phyloP scores from a whole-genome alignment of 306 rosid species.

The Betula pendula region DNA sequence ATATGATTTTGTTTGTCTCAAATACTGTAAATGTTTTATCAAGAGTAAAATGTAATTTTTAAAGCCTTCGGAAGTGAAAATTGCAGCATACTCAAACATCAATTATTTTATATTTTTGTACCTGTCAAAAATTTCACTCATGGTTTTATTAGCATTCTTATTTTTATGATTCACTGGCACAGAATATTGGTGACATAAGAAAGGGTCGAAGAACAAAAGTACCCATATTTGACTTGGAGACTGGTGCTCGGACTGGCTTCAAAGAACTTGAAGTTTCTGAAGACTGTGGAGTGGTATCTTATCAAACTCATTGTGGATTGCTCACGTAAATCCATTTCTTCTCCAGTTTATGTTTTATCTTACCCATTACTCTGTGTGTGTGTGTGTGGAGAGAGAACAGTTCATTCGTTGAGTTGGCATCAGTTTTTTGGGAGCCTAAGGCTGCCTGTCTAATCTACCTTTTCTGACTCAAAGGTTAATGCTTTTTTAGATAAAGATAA shows the following conservation, averaged over 20 bases:
- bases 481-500: neutral
- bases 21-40: neutral
- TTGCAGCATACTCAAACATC: neutral
- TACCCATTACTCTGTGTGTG: neutral
- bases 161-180: constrained; percentile 45
- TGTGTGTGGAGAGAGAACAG: neutral
- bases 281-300: constrained; percentile 99
- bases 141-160: constrained; percentile 28
- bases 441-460: constrained; percentile 5
- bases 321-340: constrained; percentile 8
- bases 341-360: neutral
- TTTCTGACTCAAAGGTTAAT: neutral
- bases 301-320: constrained; percentile 22
- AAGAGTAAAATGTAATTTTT: neutral
- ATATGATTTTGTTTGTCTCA: constrained; percentile 5
- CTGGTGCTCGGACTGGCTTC: constrained; percentile 87
- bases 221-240: constrained; percentile 91
- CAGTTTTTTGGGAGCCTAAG: neutral
- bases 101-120: neutral
- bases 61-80: neutral
- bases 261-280: constrained; percentile 97
- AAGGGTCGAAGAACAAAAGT: constrained; percentile 81
- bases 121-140: constrained; percentile 1
- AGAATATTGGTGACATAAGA: constrained; percentile 92
- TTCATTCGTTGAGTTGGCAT: constrained; percentile 4